phyloP scores from a whole-genome alignment of 805 yeast species.

The Ogataea paradorogensis region DNA sequence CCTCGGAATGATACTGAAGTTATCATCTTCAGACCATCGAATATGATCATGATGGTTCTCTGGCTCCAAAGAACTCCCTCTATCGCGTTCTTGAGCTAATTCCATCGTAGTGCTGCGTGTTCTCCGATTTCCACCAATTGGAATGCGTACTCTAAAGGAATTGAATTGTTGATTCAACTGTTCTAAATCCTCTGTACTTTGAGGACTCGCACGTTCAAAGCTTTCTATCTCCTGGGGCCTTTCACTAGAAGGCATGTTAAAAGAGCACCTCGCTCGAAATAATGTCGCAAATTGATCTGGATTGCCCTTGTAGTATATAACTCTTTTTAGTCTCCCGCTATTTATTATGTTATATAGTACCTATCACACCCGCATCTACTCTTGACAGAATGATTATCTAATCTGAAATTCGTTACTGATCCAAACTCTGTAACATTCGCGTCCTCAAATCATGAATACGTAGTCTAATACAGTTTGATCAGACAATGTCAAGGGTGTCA shows the following conservation, averaged over 20 bases:
- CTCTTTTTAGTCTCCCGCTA: slow-evolving; percentile 3
- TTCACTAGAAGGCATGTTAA: slow-evolving; percentile 6
- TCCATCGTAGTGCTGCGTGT: slow-evolving; percentile 9
- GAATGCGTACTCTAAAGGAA: slow-evolving; percentile 20
- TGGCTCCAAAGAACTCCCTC: not conserved
- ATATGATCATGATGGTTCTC: slow-evolving; percentile 21
- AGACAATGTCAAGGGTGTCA: not conserved
- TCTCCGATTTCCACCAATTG: slow-evolving; percentile 12
- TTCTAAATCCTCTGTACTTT: slow-evolving; percentile 10
- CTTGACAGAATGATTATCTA: slow-evolving; percentile 1
- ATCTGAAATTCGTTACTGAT: not conserved
- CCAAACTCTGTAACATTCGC: not conserved
- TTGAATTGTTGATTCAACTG: slow-evolving; percentile 19
- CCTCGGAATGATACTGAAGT: slow-evolving; percentile 26
- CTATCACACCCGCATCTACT: not conserved
- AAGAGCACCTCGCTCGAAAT: not conserved
- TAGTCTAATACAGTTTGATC: not conserved
- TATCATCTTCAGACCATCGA: slow-evolving; percentile 25
- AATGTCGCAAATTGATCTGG: not conserved
- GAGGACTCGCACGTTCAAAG: slow-evolving; percentile 3
- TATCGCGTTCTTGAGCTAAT: not conserved
- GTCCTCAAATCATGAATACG: not conserved
- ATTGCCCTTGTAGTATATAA: slow-evolving; percentile 1
- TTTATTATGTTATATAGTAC: not conserved
- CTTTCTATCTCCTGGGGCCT: slow-evolving; percentile 5